Evolutionary conservation across 257 asterid genomes (phyloP), one percentile per base, ranked within the genome.

Genomic region (Solanum chilense): DNA sequence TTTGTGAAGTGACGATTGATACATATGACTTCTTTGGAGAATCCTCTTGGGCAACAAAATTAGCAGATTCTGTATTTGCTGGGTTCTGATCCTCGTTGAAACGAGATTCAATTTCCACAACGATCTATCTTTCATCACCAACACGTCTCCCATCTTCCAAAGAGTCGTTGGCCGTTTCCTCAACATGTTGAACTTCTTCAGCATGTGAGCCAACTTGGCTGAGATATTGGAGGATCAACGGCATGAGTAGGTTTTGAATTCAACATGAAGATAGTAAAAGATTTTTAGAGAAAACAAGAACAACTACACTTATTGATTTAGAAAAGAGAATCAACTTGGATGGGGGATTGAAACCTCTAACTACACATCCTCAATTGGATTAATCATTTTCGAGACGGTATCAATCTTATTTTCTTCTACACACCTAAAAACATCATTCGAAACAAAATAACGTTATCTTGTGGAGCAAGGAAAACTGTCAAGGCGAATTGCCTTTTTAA

Each of bases 381-480:
- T 88, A 78, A 82, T 91, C 66, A 87, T 52, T 18, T 69, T 88
- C 14, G 87, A 60, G 44, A 31, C 60, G 37, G 27, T 71, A 25
- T 92, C 93, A 49, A 92, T 85, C 90, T 92, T 94, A 87, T 86
- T 90, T 87, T 93, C 98, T 77, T 91, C 94, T 56, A 93, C 89
- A 83, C 90, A 95, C 87, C 99, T 91, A 56, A 95, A 93, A 76
- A 94, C 93, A 89, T 94, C 99, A 84, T 97, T 97, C 82, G 89
- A 86, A 66, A 97, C 98, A 86, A 92, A 97, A 90, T 91, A 97
- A 49, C 99, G 44, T 92, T 93, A 66, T 94, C 97, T 88, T 95
- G 98, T 73, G 99, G 99, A 89, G 99, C 99, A 45, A 97, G 98
- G 88, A 94, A 97, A 89, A 95, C 95, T 45, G 96, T 94, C 85